Conservation (phyloP, 2,329 filamentous ascomycete species). For the Sporothrix pallida region DNA sequence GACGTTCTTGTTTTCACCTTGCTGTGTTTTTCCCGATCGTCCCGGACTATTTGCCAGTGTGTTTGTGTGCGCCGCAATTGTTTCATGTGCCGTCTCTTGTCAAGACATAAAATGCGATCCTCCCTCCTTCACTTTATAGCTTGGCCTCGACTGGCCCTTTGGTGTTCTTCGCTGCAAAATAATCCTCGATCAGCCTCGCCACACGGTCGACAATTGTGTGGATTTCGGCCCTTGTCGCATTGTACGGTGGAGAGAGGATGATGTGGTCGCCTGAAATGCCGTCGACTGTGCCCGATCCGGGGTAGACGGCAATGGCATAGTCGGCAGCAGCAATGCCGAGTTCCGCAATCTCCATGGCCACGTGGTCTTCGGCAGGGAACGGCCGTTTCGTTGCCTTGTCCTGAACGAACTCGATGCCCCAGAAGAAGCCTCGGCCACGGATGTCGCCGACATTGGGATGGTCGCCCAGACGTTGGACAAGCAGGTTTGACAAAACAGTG, state of each 20-base stretch:
- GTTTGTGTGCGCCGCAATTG: neutral
- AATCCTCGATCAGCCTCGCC: slow-evolving; percentile 58
- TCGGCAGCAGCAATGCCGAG: slow-evolving; percentile 41
- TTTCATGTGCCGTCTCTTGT: neutral
- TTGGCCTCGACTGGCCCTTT: neutral
- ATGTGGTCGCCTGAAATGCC: slow-evolving; percentile 71
- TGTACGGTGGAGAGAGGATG: slow-evolving; percentile 72
- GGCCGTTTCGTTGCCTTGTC: slow-evolving; percentile 45
- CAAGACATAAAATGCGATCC: neutral
- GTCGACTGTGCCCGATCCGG: slow-evolving; percentile 65
- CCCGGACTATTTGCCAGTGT: neutral
- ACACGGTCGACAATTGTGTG: slow-evolving; percentile 60
- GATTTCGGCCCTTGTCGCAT: slow-evolving; percentile 62
- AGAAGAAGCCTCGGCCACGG: slow-evolving; percentile 53
- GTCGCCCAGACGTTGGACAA: slow-evolving; percentile 42
- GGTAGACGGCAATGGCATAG: slow-evolving; percentile 61
- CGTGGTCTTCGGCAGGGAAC: slow-evolving; percentile 44
- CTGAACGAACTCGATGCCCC: slow-evolving; percentile 51
- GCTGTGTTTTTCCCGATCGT: neutral
- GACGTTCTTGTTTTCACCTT: neutral
- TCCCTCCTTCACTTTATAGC: neutral
- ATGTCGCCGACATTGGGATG: slow-evolving; percentile 52
- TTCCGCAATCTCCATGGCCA: slow-evolving; percentile 46
- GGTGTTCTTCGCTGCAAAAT: slow-evolving; percentile 45
- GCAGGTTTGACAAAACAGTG: slow-evolving; percentile 41